Percentiles rank a stretch among this genome's conserved stretches.
Evolutionary conservation across 75 land plant species (phyloP).

Genomic region (Cryptomeria japonica): DNA sequence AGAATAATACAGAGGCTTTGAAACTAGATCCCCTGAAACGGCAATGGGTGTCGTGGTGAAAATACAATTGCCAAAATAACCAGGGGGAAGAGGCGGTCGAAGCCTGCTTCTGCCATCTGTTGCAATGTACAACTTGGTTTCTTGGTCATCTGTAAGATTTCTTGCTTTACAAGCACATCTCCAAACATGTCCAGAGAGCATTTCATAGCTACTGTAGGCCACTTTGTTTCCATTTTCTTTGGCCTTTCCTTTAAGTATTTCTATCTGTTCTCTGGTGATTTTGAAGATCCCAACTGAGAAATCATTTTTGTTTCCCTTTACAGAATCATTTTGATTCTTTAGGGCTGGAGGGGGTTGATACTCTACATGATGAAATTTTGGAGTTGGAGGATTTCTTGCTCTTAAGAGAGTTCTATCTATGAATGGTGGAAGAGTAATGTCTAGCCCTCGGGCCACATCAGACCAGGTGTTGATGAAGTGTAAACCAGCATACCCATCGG

Average conservation of each 20-base stretch:
- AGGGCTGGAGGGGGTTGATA: constrained; percentile 68
- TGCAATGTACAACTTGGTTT: constrained; percentile 68
- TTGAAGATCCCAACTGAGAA: constrained; percentile 41
- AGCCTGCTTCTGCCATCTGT: constrained; percentile 65
- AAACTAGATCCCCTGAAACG: constrained; percentile 44
- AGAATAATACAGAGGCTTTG: constrained; percentile 23
- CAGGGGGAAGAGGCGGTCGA: constrained; percentile 59
- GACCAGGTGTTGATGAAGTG: constrained; percentile 85
- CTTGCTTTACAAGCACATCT: constrained; percentile 63
- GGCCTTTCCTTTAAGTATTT: constrained; percentile 42
- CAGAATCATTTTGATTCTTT: background rate
- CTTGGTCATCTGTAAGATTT: constrained; percentile 38
- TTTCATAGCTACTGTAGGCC: constrained; percentile 71
- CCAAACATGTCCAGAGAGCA: constrained; percentile 84
- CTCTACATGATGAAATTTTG: constrained; percentile 69
- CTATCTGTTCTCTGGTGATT: constrained; percentile 40
- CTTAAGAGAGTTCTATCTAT: constrained; percentile 73
- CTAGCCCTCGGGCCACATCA: constrained; percentile 63
- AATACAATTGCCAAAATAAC: constrained; percentile 77
- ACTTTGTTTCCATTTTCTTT: constrained; percentile 23
- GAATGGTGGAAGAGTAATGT: constrained; percentile 55
- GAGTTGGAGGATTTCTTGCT: constrained; percentile 69
- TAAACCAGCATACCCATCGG: constrained; percentile 74
- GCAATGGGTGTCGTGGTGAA: constrained; percentile 67
- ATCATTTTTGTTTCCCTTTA: background rate